Percentiles rank a stretch among this genome's conserved stretches.
phyloP scores from a whole-genome alignment of 257 asterid genomes.

The Asclepias syriaca region DNA sequence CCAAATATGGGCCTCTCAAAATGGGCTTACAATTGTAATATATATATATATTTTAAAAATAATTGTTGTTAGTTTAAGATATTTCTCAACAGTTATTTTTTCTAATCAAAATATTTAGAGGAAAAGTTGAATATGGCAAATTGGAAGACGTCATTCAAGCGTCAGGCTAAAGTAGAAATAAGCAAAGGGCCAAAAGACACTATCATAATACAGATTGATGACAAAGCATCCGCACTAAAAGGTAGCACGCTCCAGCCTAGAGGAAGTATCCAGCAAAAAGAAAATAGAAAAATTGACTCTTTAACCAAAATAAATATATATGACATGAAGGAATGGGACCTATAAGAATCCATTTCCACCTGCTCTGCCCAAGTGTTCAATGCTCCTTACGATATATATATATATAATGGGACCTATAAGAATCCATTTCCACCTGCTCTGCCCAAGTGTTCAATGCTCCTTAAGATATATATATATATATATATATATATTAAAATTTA shows the following conservation, averaged over 20 bases:
- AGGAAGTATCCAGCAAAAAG: constrained; percentile 8
- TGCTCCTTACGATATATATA: background rate
- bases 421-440: constrained; percentile 18
- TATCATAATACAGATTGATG: background rate
- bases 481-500: no score
- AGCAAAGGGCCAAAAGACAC: background rate
- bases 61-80: no score
- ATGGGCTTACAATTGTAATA: no score
- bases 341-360: constrained; percentile 16
- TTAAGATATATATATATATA: no score
- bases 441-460: constrained; percentile 2
- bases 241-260: constrained; percentile 9
- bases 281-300: background rate
- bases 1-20: no score
- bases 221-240: constrained; percentile 11
- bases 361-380: constrained; percentile 6
- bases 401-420: constrained; percentile 14
- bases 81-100: no score
- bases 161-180: background rate
- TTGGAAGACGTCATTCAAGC: constrained; percentile 4
- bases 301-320: background rate
- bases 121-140: background rate
- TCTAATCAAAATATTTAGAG: no score
- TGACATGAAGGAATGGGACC: constrained; percentile 6
- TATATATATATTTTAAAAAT: no score